Evolutionary conservation across 2,329 filamentous ascomycete genomes (phyloP).

Genomic region (Aspergillus latus): DNA sequence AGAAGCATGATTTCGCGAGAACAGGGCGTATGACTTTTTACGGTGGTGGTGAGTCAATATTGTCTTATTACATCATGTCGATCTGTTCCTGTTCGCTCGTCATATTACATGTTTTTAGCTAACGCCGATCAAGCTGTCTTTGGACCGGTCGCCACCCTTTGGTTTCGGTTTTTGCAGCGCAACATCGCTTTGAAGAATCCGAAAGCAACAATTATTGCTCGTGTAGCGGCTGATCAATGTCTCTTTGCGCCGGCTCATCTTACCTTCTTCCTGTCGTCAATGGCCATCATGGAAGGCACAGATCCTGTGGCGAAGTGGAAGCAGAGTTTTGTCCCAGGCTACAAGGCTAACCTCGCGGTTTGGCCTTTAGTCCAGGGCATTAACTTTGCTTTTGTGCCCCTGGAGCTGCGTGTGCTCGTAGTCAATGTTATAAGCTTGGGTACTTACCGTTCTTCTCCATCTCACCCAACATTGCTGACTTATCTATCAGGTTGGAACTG

Average conservation of each 20-base stretch:
- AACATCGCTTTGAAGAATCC: constrained; percentile 64
- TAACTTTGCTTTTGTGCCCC: constrained; percentile 85
- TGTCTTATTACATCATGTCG: not conserved
- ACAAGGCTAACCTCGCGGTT: constrained; percentile 81
- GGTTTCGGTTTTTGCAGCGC: constrained; percentile 77
- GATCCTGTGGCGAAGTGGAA: constrained; percentile 67
- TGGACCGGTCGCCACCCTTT: constrained; percentile 81
- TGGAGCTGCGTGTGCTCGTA: constrained; percentile 79
- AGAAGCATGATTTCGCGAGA: constrained; percentile 67
- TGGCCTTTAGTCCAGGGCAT: constrained; percentile 83
- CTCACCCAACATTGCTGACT: constrained; percentile 16
- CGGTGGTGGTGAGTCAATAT: constrained; percentile 45
- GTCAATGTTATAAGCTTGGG: constrained; percentile 78
- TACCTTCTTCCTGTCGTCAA: constrained; percentile 75
- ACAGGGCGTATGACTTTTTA: constrained; percentile 52
- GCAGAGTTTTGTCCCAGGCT: constrained; percentile 67
- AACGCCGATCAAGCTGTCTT: constrained; percentile 60
- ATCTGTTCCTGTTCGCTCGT: not conserved
- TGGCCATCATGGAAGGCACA: constrained; percentile 77
- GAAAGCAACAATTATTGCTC: constrained; percentile 70
- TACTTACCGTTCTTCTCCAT: constrained; percentile 37
- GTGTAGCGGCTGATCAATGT: constrained; percentile 77
- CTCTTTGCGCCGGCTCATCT: constrained; percentile 84
- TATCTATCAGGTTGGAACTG: constrained; percentile 56
- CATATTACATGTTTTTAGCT: constrained; percentile 5